Percentiles rank a stretch among this genome's conserved stretches.
phyloP scores from a whole-genome alignment of 2,329 filamentous ascomycete species.

The Colletotrichum sp. region DNA sequence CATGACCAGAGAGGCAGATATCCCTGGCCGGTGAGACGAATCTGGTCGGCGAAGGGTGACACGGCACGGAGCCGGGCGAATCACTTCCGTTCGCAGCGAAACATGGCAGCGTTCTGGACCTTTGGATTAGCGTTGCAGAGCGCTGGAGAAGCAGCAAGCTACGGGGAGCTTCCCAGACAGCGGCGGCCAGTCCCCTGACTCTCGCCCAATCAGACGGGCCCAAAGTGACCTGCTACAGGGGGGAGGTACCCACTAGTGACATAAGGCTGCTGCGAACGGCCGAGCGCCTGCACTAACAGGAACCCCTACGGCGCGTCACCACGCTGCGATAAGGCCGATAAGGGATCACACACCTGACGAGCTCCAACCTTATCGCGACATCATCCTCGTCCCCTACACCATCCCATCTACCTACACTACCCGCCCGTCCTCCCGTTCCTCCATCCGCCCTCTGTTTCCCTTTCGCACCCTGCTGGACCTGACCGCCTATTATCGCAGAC shows the following conservation, averaged over 20 bases:
- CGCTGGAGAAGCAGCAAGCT: not conserved
- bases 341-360: conserved; percentile 12
- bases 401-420: not conserved
- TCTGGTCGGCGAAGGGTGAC: not conserved
- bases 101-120: not conserved
- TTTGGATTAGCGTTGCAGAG: not conserved
- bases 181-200: not conserved
- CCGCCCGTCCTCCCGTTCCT: not conserved
- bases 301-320: not conserved
- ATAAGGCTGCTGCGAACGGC: conserved; percentile 15
- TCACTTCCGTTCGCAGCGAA: not conserved
- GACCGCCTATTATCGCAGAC: not conserved
- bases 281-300: not conserved
- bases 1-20: not conserved
- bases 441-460: not conserved
- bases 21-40: not conserved
- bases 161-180: not conserved
- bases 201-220: not conserved
- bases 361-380: conserved; percentile 23
- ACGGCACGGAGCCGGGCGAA: not conserved
- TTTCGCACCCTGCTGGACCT: not conserved
- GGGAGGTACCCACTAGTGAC: not conserved
- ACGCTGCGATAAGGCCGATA: not conserved
- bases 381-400: conserved; percentile 15
- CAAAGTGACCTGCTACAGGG: not conserved